Conservation (phyloP, 768 basidiomycete species). For the Tulasnella sp. region DNA sequence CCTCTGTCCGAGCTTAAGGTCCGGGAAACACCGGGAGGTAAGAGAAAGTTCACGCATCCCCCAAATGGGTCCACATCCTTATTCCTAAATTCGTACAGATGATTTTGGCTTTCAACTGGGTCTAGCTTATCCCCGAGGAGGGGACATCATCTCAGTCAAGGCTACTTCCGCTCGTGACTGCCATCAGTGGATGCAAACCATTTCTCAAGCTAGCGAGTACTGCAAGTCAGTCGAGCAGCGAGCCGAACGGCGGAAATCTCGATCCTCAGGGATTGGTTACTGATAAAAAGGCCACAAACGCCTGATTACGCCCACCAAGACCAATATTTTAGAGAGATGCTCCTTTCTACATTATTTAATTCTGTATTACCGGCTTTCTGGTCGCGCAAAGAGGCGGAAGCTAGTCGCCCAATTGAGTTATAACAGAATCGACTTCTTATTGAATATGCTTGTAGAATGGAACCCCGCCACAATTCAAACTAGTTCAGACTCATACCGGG, state of each 20-base stretch:
- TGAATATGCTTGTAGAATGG: background rate
- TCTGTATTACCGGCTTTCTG: too few relatives aligned
- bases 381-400: background rate
- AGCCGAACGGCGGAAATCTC: constrained; percentile 18
- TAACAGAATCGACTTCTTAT: background rate
- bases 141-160: constrained; percentile 65
- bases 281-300: background rate
- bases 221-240: constrained; percentile 37
- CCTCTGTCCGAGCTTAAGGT: constrained; percentile 41
- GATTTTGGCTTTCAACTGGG: constrained; percentile 68
- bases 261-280: constrained; percentile 8
- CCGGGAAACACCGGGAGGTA: constrained; percentile 26
- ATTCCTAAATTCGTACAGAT: constrained; percentile 50
- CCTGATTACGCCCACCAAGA: too few relatives aligned
- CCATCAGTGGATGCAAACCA: constrained; percentile 55
- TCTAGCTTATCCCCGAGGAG: constrained; percentile 72
- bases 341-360: too few relatives aligned
- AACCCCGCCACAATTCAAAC: background rate
- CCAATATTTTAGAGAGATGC: too few relatives aligned
- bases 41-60: background rate
- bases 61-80: background rate
- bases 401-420: background rate
- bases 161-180: constrained; percentile 64
- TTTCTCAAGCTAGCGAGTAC: constrained; percentile 47
- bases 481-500: background rate